Conservation (phyloP, 495 filamentous ascomycete species). For the Penicillium goetzii region DNA sequence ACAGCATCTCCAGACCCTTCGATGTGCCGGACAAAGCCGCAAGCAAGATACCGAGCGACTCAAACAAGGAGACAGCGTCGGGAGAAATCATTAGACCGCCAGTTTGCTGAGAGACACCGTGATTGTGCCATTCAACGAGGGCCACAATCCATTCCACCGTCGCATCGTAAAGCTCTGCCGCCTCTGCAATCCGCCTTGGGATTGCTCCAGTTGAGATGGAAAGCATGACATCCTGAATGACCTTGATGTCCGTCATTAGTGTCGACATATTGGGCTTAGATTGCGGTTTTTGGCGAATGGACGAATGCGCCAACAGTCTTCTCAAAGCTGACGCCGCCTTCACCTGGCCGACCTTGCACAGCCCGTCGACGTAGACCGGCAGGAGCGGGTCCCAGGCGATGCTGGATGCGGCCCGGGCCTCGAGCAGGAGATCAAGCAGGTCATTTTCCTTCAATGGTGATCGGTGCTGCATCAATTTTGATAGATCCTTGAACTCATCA, state of each 20-base stretch:
- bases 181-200: slow-evolving; percentile 38
- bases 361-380: slow-evolving; percentile 63
- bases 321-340: slow-evolving; percentile 59
- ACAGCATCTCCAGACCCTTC: slow-evolving; percentile 46
- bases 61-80: slow-evolving; percentile 49
- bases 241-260: slow-evolving; percentile 51
- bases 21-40: slow-evolving; percentile 45
- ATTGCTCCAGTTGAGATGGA: slow-evolving; percentile 42
- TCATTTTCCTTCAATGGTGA: slow-evolving; percentile 38
- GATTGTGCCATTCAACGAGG: slow-evolving; percentile 44
- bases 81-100: slow-evolving; percentile 43
- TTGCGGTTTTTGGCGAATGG: slow-evolving; percentile 35
- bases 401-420: slow-evolving; percentile 50
- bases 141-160: slow-evolving; percentile 47
- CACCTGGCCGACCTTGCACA: slow-evolving; percentile 57
- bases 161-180: slow-evolving; percentile 38
- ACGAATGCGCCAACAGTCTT: slow-evolving; percentile 64
- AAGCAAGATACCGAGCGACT: slow-evolving; percentile 49
- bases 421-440: slow-evolving; percentile 64
- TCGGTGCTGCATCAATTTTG: slow-evolving; percentile 38
- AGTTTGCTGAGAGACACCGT: slow-evolving; percentile 31
- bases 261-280: slow-evolving; percentile 33
- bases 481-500: slow-evolving; percentile 46
- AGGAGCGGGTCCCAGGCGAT: slow-evolving; percentile 66
- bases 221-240: slow-evolving; percentile 51